Evolutionary conservation across 176 grass and related monocot species (phyloP).

Genomic region (Carex pumila): DNA sequence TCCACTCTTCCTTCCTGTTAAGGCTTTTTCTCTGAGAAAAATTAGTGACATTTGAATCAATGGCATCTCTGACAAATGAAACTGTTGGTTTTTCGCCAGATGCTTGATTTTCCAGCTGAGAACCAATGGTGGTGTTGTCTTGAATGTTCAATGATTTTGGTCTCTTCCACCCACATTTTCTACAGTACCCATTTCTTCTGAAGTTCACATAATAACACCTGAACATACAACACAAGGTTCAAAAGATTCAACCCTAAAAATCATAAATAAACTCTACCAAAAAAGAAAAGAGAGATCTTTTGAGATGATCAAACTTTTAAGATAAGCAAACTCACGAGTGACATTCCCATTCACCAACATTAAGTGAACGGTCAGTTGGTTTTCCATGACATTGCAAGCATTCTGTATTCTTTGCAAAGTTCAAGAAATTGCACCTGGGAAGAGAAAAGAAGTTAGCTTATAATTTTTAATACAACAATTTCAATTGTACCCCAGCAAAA

Average conservation of each 20-base stretch:
- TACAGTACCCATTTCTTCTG: constrained; percentile 68
- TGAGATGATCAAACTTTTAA: not conserved
- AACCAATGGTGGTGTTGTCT: constrained; percentile 14
- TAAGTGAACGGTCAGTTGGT: constrained; percentile 57
- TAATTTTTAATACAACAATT: not conserved
- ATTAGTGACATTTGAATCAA: constrained; percentile 9
- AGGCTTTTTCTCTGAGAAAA: constrained; percentile 22
- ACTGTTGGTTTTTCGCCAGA: constrained; percentile 27
- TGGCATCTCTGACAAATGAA: constrained; percentile 65
- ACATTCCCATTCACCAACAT: constrained; percentile 90
- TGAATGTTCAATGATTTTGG: constrained; percentile 65
- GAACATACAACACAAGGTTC: constrained; percentile 18
- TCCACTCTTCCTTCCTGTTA: constrained; percentile 32
- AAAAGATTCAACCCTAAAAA: constrained; percentile 1
- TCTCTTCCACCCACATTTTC: constrained; percentile 81
- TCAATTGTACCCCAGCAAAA: not conserved
- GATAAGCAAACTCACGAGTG: constrained; percentile 46
- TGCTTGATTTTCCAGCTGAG: constrained; percentile 19
- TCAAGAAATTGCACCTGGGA: constrained; percentile 87
- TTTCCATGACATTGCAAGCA: constrained; percentile 91
- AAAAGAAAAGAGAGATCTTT: not conserved
- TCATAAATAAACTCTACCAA: not conserved
- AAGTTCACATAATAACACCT: constrained; percentile 98
- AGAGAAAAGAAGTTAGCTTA: constrained; percentile 30
- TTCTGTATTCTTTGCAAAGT: constrained; percentile 93